These are phyloP conservation scores for Wickerhamiella occidentalis DNA, from an alignment of 805 yeast genomes.

Conservation along the genomic window DNA sequence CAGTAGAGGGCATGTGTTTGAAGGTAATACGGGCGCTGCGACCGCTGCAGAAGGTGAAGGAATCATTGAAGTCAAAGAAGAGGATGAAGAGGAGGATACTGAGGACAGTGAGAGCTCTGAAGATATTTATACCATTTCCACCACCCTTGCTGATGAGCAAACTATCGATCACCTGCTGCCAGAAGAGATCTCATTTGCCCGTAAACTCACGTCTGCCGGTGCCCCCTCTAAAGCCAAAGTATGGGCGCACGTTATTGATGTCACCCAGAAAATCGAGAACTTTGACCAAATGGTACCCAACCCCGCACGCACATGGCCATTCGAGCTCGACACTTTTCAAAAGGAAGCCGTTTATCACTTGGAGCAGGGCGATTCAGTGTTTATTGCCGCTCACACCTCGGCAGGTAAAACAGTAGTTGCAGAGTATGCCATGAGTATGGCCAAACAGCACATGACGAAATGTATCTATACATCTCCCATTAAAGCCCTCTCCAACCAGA, in stretches of 20 bases:
- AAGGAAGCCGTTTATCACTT: conserved; percentile 93
- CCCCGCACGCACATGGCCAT: conserved; percentile 91
- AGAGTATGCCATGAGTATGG: conserved; percentile 96
- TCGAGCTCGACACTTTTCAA: conserved; percentile 87
- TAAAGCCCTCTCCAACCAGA: conserved; percentile 80
- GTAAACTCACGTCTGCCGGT: conserved; percentile 18
- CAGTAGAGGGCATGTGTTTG: conserved; percentile 42
- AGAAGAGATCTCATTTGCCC: conserved; percentile 37
- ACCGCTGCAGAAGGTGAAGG: conserved; percentile 10
- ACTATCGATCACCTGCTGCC: conserved; percentile 39
- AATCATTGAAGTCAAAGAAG: conserved; percentile 1
- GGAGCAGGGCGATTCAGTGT: conserved; percentile 96
- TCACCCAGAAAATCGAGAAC: conserved; percentile 70
- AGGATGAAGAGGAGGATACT: conserved; percentile 17
- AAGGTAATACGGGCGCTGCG: conserved; percentile 15
- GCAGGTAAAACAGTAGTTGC: conserved; percentile 95
- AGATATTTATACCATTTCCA: background rate
- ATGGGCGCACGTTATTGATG: conserved; percentile 94
- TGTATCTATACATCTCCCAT: conserved; percentile 94
- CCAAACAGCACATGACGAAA: conserved; percentile 88
- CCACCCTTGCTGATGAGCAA: background rate
- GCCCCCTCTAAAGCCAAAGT: conserved; percentile 31
- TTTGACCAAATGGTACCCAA: conserved; percentile 82
- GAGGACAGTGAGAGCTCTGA: conserved; percentile 11
- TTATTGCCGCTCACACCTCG: conserved; percentile 97